These are phyloP conservation scores for Apocynum venetum DNA, from an alignment of 257 asterid genomes.

Conservation along the genomic window DNA sequence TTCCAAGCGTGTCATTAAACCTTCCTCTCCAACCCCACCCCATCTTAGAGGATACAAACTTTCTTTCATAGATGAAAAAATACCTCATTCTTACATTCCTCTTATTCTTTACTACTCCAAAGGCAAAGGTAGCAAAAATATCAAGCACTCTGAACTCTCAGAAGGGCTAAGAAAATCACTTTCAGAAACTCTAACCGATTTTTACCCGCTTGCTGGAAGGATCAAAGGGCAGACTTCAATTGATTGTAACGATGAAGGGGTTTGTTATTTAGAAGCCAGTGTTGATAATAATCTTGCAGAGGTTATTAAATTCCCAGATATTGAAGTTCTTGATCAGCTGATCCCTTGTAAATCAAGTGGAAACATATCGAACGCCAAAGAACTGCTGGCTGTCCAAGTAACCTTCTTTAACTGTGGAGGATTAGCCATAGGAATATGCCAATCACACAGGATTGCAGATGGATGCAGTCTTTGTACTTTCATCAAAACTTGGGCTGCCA, in stretches of 20 bases:
- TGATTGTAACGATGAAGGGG: conserved; percentile 53
- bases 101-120: conserved; percentile 42
- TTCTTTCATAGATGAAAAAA: conserved; percentile 54
- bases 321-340: conserved; percentile 24
- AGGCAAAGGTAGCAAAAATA: background rate
- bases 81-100: conserved; percentile 50
- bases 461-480: conserved; percentile 40
- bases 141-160: conserved; percentile 23
- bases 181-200: conserved; percentile 37
- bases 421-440: conserved; percentile 36
- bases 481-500: conserved; percentile 43
- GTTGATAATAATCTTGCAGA: conserved; percentile 29
- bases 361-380: conserved; percentile 17
- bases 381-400: conserved; percentile 51
- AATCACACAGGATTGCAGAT: conserved; percentile 51
- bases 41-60: conserved; percentile 38
- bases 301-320: conserved; percentile 21
- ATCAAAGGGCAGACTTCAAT: conserved; percentile 42
- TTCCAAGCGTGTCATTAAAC: conserved; percentile 32
- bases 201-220: conserved; percentile 66
- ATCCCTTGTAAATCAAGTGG: conserved; percentile 42
- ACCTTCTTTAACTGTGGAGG: conserved; percentile 44
- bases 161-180: conserved; percentile 37
- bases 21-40: conserved; percentile 53
- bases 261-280: conserved; percentile 32